Evolutionary conservation across 2,329 filamentous ascomycete species (phyloP).

Genomic region (Ceratocystis papillata): DNA sequence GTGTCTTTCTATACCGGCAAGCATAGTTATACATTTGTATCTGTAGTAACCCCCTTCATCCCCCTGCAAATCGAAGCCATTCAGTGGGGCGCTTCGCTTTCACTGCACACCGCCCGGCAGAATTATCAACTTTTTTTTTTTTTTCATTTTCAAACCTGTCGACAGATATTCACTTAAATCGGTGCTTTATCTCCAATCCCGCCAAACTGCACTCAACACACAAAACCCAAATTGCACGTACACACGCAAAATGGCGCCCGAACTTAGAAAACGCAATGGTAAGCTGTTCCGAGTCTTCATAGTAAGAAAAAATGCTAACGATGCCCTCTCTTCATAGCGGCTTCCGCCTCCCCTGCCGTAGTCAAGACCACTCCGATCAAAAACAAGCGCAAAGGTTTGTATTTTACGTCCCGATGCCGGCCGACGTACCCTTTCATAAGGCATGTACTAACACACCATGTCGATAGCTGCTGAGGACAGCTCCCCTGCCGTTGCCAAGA

Average conservation of each 20-base stretch:
- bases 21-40: neutral
- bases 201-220: constrained; percentile 22
- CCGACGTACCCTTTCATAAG: neutral
- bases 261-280: constrained; percentile 35
- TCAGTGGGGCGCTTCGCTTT: constrained; percentile 16
- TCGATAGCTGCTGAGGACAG: constrained; percentile 36
- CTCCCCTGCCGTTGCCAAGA: constrained; percentile 38
- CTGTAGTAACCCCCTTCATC: neutral
- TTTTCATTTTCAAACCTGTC: constrained; percentile 22
- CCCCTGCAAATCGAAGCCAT: neutral
- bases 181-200: neutral
- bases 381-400: constrained; percentile 33
- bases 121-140: constrained; percentile 33
- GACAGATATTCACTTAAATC: constrained; percentile 2
- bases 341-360: constrained; percentile 18
- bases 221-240: constrained; percentile 25
- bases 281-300: constrained; percentile 24
- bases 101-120: constrained; percentile 29
- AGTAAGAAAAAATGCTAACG: constrained; percentile 9
- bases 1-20: no score
- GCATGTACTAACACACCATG: constrained; percentile 19
- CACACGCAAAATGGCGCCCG: constrained; percentile 36
- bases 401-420: neutral
- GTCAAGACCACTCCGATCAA: constrained; percentile 24
- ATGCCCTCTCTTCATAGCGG: constrained; percentile 13